A percentile compares a stretch with the other conserved stretches of the same genome.
phyloP scores from a whole-genome alignment of 2,329 filamentous ascomycete genomes.

The Calonectria montana region DNA sequence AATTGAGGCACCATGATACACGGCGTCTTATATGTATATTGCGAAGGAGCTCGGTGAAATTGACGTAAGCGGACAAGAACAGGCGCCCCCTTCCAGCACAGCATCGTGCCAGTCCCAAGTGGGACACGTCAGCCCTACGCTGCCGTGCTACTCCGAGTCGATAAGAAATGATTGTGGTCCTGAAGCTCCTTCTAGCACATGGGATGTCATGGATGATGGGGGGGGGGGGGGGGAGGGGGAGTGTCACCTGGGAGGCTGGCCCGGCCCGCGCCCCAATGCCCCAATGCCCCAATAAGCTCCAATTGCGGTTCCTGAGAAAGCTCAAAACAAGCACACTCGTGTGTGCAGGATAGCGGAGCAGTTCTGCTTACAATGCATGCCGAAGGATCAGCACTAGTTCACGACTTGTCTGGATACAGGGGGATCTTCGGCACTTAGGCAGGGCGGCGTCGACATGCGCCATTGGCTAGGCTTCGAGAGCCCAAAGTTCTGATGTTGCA shows the following conservation, averaged over 20 bases:
- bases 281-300: not conserved
- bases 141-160: not conserved
- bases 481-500: not conserved
- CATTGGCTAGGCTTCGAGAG: not conserved
- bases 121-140: constrained; percentile 9
- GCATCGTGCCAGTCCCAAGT: not conserved
- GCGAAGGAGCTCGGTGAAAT: not conserved
- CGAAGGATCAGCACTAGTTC: not conserved
- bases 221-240: too few relatives aligned
- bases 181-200: not conserved
- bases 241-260: not conserved
- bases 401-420: not conserved
- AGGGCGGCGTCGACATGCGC: not conserved
- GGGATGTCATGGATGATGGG: not conserved
- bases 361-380: not conserved
- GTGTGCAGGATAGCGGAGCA: not conserved
- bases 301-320: not conserved
- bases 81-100: not conserved
- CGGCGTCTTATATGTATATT: not conserved
- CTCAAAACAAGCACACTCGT: not conserved
- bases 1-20: not conserved
- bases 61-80: not conserved
- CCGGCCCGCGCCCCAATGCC: not conserved
- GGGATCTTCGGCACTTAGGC: constrained; percentile 10
- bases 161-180: not conserved